These are phyloP conservation scores for Bonia amplexicaulis DNA, from an alignment of 176 grass and related monocot species.

Conservation along the genomic window DNA sequence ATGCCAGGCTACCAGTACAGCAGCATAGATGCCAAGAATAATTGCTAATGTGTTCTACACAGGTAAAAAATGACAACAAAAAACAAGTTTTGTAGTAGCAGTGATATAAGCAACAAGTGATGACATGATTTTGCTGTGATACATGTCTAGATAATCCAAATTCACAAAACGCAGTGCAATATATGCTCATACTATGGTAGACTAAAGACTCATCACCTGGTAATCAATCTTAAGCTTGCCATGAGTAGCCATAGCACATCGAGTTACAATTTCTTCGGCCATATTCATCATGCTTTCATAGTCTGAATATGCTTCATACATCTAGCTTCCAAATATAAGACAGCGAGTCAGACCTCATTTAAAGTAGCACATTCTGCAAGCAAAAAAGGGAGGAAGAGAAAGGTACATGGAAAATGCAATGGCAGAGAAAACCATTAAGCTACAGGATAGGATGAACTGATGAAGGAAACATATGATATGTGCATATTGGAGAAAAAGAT, in stretches of 20 bases:
- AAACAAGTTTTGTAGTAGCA: background rate
- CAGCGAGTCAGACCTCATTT: constrained; percentile 22
- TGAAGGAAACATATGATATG: constrained; percentile 1
- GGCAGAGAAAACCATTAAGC: constrained; percentile 2
- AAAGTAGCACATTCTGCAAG: constrained; percentile 21
- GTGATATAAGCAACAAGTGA: constrained; percentile 3
- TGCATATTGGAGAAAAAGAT: background rate
- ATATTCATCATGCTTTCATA: constrained; percentile 99
- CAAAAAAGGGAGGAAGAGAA: constrained; percentile 1
- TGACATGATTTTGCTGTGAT: background rate
- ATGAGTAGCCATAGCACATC: constrained; percentile 74
- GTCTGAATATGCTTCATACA: constrained; percentile 99
- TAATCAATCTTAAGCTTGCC: constrained; percentile 83
- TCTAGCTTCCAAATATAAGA: constrained; percentile 62
- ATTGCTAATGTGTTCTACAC: background rate
- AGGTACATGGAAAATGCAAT: constrained; percentile 2
- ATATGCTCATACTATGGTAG: constrained; percentile 17
- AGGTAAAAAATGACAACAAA: background rate
- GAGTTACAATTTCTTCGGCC: constrained; percentile 88
- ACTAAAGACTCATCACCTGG: constrained; percentile 52
- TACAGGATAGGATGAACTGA: background rate
- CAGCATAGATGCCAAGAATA: constrained; percentile 17
- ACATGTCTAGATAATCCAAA: constrained; percentile 4
- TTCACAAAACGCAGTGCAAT: background rate
- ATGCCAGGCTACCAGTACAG: constrained; percentile 5